Base-by-base conservation (phyloP, 345 rosid genomes). In the Eucalyptus viminalis region DNA sequence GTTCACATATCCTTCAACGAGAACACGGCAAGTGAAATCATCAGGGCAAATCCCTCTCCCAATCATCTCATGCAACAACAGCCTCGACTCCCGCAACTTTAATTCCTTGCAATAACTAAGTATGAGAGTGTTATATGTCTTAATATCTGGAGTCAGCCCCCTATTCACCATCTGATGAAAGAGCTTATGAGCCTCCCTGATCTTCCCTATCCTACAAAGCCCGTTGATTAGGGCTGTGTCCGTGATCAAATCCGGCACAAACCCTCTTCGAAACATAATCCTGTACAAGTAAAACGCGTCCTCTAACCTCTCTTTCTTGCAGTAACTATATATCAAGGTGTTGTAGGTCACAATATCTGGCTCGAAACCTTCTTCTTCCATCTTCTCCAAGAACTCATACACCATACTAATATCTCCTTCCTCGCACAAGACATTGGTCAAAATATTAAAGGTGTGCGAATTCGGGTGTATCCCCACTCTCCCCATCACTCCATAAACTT, bases 311-410 rank as follows among this genome's bases (percentile, higher is more conserved):
- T 97, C 95, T 89, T 93, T 94, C 87, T 93, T 89, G 91, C 98
- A 97, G 88, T 95, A 97, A 92, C 97, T 94, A 93, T 93, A 90
- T 54, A 97, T 94, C 91, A 97, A 87, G 2, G 98, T 97, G 81
- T 97, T 97, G 88, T 97, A 97, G 11, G 99, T 96, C 58, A 97
- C 99, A 87, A 96, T 90, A 92, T 97, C 99, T 1, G 97, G 98
- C 90, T 94, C 97, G 89, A 97, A 97, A 2, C 99, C 99, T 94
- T 97, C 99, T 91, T 97, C 99, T 89, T 97, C 99, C 96, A 97
- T 96, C 92, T 92, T 95, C 94, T 97, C 99, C 91, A 97, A 65
- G 88, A 97, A 97, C 12, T 93, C 96, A 89, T 94, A 91, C 91
- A 97, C 96, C 92, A 92, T 92, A 86, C 80, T 87, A 5, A 92